Base-by-base conservation (phyloP, 768 basidiomycete genomes). In the Lactarius psammicola region DNA sequence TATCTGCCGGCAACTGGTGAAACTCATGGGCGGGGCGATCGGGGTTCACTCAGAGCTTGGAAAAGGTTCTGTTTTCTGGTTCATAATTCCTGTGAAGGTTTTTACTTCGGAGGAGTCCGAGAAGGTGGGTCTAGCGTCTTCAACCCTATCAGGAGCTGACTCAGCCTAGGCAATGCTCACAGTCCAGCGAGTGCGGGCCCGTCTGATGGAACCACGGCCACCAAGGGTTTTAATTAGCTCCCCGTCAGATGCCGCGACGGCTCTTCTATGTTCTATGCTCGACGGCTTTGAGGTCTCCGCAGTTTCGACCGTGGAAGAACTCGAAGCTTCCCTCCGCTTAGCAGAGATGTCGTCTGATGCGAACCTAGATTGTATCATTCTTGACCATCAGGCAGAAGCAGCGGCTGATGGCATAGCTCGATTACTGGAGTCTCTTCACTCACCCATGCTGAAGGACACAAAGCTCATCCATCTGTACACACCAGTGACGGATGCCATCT, bases 1-100 rank as follows among this genome's bases (percentile, higher is more conserved):
- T 7, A 91, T 91, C 68, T 89, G 87, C 9, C 82, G 87, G 17
- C 86, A 89, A 69, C 77, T 91, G 38, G 88, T 89, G 55, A 87
- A 87, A 71, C 80, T 89, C n/a, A 87, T 90, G 83, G 85, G 86
- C 23, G 89, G 89, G 26, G 84, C 82, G 5, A 89, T 91, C 59
- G 87, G 86, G 11, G 87, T 90, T 9, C 78, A 84, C 20, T 89
- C 88, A 1, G 84, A 88, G 68, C 76, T 85, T 13, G 82, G 83
- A 60, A 77, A 81, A 55, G 88, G 89, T 3, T 88, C 87, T 3
- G 81, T 78, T 10, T 91, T 91, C 72, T 88, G 86, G 85, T 91
- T 90, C 73, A 87, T 84, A 1, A 83, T 91, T 46, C 88, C 88
- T 0, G 85, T 87, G 30, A 86, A 82, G 69, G 76, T 84, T 17